A percentile compares a stretch with the other conserved stretches of the same genome.
phyloP scores from a whole-genome alignment of 768 basidiomycete species.

The Amanita subjunquillea region DNA sequence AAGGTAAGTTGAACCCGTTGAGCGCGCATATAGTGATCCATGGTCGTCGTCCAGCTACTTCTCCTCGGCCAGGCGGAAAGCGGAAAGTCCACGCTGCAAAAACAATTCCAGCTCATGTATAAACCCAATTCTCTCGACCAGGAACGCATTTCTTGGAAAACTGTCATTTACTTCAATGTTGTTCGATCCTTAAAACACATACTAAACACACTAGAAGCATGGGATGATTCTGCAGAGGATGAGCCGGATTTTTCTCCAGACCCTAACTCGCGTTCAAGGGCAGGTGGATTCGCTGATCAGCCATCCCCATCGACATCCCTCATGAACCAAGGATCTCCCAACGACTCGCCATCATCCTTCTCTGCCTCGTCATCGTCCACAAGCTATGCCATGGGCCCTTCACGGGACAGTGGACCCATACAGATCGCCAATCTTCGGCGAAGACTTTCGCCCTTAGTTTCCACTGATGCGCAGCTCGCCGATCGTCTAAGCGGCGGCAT shows the following conservation, averaged over 20 bases:
- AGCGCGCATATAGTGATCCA: slow-evolving; percentile 27
- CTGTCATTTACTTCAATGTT: slow-evolving; percentile 69
- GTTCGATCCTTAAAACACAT: slow-evolving; percentile 64
- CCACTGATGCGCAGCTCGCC: slow-evolving; percentile 52
- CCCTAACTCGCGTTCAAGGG: slow-evolving; percentile 18
- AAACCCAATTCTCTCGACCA: slow-evolving; percentile 58
- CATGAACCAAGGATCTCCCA: slow-evolving; percentile 13
- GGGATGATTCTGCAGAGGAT: slow-evolving; percentile 52
- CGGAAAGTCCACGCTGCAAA: slow-evolving; percentile 68
- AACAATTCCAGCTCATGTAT: slow-evolving; percentile 78
- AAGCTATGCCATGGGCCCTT: slow-evolving; percentile 13
- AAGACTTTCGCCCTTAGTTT: slow-evolving; percentile 49
- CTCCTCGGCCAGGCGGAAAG: slow-evolving; percentile 74
- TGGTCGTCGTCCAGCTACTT: slow-evolving; percentile 36
- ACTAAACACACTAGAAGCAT: slow-evolving; percentile 47
- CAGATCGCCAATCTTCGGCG: slow-evolving; percentile 48
- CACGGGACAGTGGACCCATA: slow-evolving; percentile 19
- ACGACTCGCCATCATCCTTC: slow-evolving; percentile 17
- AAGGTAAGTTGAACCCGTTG: slow-evolving; percentile 33
- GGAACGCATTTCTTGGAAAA: slow-evolving; percentile 64
- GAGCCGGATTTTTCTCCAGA: slow-evolving; percentile 21
- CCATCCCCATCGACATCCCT: slow-evolving; percentile 30
- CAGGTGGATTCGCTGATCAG: slow-evolving; percentile 25
- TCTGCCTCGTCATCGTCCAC: slow-evolving; percentile 20
- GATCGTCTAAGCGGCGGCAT: slow-evolving; percentile 69